These are phyloP conservation scores for Entomortierella beljakovae DNA, from an alignment of 192 early-diverging fungal species.

Conservation along the genomic window DNA sequence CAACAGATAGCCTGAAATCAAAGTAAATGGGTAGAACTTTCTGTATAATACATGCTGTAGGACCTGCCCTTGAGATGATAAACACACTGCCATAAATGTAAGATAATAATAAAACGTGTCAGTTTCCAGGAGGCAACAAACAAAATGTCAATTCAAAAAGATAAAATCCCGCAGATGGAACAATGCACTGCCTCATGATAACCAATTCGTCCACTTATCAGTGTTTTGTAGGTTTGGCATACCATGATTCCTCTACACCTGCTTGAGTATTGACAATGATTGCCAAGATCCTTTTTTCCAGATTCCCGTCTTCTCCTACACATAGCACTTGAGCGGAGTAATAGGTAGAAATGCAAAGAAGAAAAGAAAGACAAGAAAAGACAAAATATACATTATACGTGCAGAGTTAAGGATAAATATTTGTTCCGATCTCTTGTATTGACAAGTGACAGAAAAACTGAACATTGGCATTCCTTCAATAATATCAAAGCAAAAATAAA, in stretches of 20 bases:
- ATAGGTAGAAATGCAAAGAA: too few species aligned
- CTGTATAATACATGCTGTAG: slow-evolving; percentile 31
- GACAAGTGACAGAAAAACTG: neutral
- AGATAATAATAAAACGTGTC: neutral
- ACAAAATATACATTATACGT: neutral
- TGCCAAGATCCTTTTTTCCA: slow-evolving; percentile 40
- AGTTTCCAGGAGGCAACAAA: neutral
- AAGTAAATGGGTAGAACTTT: slow-evolving; percentile 43
- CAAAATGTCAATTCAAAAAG: neutral
- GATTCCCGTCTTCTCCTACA: slow-evolving; percentile 7
- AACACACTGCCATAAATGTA: slow-evolving; percentile 22
- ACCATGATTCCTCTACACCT: slow-evolving; percentile 51
- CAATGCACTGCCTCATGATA: neutral
- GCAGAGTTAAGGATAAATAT: slow-evolving; percentile 39
- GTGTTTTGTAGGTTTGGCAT: neutral
- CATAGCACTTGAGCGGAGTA: slow-evolving; percentile 50
- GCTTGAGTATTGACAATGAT: slow-evolving; percentile 48
- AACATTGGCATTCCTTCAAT: too few species aligned
- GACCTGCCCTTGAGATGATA: slow-evolving; percentile 35
- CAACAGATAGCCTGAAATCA: slow-evolving; percentile 50
- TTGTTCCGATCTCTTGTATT: neutral
- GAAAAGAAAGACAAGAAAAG: neutral
- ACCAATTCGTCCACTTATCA: neutral
- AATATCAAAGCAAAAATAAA: neutral
- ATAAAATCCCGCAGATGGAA: neutral